Evolutionary conservation across 1,139 yeast species (phyloP).

Genomic region (Candida neerlandica): DNA sequence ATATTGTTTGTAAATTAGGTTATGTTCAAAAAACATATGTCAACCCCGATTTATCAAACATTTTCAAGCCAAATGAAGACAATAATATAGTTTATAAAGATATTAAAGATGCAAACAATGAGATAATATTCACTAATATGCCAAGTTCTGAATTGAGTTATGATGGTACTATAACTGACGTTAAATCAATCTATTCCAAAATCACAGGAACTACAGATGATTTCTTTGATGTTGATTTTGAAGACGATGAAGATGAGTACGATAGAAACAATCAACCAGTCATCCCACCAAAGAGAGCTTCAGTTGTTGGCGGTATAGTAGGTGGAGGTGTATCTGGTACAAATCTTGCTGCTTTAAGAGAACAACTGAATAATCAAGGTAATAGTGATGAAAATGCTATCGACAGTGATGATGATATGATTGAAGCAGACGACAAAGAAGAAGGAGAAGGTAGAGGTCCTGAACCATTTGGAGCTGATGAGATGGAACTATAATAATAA

Average conservation of each 20-base stretch:
- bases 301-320: slow-evolving; percentile 20
- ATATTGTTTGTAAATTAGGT: slow-evolving; percentile 75
- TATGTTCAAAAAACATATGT: slow-evolving; percentile 73
- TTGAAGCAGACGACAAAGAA: slow-evolving; percentile 58
- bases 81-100: slow-evolving; percentile 36
- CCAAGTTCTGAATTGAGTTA: slow-evolving; percentile 86
- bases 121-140: slow-evolving; percentile 65
- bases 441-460: slow-evolving; percentile 33
- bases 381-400: slow-evolving; percentile 43
- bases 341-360: slow-evolving; percentile 21
- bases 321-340: slow-evolving; percentile 19
- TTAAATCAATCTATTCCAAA: slow-evolving; percentile 69
- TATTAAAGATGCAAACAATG: slow-evolving; percentile 37
- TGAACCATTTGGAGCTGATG: slow-evolving; percentile 65
- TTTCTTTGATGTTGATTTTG: slow-evolving; percentile 93
- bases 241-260: slow-evolving; percentile 78
- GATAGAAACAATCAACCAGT: slow-evolving; percentile 16
- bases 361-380: slow-evolving; percentile 8
- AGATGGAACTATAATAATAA: slow-evolving; percentile 58
- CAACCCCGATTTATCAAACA: slow-evolving; percentile 43
- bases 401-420: slow-evolving; percentile 45
- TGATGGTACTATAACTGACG: slow-evolving; percentile 85
- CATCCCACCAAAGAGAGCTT: slow-evolving; percentile 11
- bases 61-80: slow-evolving; percentile 34
- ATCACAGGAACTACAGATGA: slow-evolving; percentile 94